Evolutionary conservation across 2,329 filamentous ascomycete genomes (phyloP).

Genomic region (Didymella glomerata): DNA sequence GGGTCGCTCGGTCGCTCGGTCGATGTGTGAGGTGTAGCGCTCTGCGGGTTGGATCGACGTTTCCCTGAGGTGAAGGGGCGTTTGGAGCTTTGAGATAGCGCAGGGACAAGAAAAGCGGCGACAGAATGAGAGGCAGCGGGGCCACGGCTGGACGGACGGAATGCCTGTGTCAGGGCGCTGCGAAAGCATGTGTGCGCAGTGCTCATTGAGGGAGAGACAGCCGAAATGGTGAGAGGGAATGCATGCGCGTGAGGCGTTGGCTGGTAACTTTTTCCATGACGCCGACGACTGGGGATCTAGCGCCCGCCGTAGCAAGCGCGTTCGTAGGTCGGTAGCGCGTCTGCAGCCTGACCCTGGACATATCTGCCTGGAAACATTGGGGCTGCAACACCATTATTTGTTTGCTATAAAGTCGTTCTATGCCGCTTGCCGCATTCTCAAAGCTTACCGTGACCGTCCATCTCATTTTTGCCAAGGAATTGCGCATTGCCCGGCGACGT

Average conservation of each 20-base stretch:
- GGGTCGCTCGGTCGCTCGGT: constrained; percentile 6
- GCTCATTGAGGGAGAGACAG: constrained; percentile 46
- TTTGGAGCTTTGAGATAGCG: constrained; percentile 33
- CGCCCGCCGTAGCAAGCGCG: constrained; percentile 22
- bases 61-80: constrained; percentile 39
- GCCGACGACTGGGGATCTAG: constrained; percentile 26
- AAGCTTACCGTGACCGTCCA: no score
- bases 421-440: background rate
- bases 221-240: constrained; percentile 27
- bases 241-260: constrained; percentile 25
- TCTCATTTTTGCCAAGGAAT: background rate
- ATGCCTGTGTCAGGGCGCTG: constrained; percentile 49
- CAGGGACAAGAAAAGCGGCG: constrained; percentile 48
- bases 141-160: constrained; percentile 38
- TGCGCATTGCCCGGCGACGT: background rate
- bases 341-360: constrained; percentile 21
- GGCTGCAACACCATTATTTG: constrained; percentile 8
- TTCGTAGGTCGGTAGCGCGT: constrained; percentile 4
- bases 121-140: constrained; percentile 36
- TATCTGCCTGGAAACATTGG: constrained; percentile 14
- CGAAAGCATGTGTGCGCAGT: constrained; percentile 49
- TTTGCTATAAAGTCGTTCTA: constrained; percentile 5
- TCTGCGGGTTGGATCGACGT: constrained; percentile 25
- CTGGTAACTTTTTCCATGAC: constrained; percentile 40
- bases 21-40: constrained; percentile 4